Evolutionary conservation across 371 early-diverging fungal genomes (phyloP).

Genomic region (Aphelidium insulamus): DNA sequence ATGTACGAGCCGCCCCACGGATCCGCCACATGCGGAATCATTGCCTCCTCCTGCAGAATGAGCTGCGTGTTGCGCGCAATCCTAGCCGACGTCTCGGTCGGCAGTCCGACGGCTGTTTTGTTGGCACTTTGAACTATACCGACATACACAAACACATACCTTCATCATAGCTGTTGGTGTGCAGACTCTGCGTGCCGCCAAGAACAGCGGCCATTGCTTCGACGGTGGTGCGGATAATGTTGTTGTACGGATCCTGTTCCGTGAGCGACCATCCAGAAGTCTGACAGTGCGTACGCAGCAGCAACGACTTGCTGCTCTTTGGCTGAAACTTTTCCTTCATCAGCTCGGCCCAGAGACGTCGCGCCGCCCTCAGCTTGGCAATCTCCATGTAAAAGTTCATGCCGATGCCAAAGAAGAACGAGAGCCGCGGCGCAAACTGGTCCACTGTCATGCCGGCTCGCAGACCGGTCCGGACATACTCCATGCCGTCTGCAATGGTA

Average conservation of each 20-base stretch:
- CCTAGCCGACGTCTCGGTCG: conserved; percentile 54
- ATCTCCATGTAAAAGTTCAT: conserved; percentile 89
- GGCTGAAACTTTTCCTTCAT: conserved; percentile 54
- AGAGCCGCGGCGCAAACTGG: conserved; percentile 61
- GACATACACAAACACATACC: too few species aligned
- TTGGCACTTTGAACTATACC: too few species aligned
- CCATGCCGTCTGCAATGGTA: conserved; percentile 65
- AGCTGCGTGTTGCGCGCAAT: conserved; percentile 73
- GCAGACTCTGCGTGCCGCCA: conserved; percentile 68
- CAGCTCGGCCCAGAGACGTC: conserved; percentile 54
- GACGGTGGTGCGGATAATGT: conserved; percentile 59
- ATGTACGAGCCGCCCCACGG: conserved; percentile 78
- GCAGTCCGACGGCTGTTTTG: conserved; percentile 47
- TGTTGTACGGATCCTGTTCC: conserved; percentile 74
- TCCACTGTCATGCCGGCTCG: conserved; percentile 62
- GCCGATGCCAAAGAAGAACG: conserved; percentile 74
- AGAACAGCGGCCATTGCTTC: conserved; percentile 74
- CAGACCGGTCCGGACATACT: conserved; percentile 47
- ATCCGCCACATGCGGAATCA: conserved; percentile 56
- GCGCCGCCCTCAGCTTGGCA: conserved; percentile 65
- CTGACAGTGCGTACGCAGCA: conserved; percentile 65
- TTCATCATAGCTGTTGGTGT: conserved; percentile 67
- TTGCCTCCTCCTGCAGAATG: conserved; percentile 60
- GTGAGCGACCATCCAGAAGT: conserved; percentile 75
- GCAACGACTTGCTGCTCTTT: conserved; percentile 39